phyloP scores from a whole-genome alignment of 2,329 filamentous ascomycete genomes.

The Cladophialophora chaetospira region DNA sequence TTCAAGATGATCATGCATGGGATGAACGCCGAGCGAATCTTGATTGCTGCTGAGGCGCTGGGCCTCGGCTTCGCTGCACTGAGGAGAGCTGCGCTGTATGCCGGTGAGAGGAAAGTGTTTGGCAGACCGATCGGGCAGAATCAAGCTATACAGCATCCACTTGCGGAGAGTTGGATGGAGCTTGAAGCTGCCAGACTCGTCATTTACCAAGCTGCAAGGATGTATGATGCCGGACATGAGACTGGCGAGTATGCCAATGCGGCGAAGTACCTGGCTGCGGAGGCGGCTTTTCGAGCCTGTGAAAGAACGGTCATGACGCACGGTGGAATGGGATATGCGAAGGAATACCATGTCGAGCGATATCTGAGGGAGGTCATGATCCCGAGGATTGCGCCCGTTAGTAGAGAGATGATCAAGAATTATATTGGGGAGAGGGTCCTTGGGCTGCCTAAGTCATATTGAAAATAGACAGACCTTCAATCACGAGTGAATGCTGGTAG shows the following conservation, averaged over 20 bases:
- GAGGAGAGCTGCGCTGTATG: slow-evolving; percentile 49
- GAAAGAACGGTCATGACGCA: slow-evolving; percentile 60
- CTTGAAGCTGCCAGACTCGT: slow-evolving; percentile 63
- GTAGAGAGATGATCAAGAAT: slow-evolving; percentile 53
- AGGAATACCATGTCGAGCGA: slow-evolving; percentile 64
- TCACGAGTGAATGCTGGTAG: background rate
- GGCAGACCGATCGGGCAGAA: slow-evolving; percentile 61
- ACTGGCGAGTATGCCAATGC: slow-evolving; percentile 59
- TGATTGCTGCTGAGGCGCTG: slow-evolving; percentile 45
- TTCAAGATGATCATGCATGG: slow-evolving; percentile 49
- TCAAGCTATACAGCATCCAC: slow-evolving; percentile 61
- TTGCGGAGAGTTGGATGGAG: slow-evolving; percentile 62
- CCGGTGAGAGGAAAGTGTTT: slow-evolving; percentile 55
- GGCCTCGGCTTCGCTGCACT: slow-evolving; percentile 50
- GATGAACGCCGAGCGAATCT: slow-evolving; percentile 44
- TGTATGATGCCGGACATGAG: slow-evolving; percentile 58
- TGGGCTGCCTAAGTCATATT: slow-evolving; percentile 47
- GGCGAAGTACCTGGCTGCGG: slow-evolving; percentile 61
- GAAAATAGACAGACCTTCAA: slow-evolving; percentile 16
- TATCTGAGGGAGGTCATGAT: slow-evolving; percentile 62
- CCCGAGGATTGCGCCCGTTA: slow-evolving; percentile 62
- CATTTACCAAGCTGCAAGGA: slow-evolving; percentile 61
- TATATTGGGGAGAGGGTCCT: slow-evolving; percentile 50
- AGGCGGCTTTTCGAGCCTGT: slow-evolving; percentile 62
- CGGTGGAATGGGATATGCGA: slow-evolving; percentile 65